Evolutionary conservation across 1,284 basidiomycete genomes (phyloP).

Genomic region (Trichosporon ovoides): DNA sequence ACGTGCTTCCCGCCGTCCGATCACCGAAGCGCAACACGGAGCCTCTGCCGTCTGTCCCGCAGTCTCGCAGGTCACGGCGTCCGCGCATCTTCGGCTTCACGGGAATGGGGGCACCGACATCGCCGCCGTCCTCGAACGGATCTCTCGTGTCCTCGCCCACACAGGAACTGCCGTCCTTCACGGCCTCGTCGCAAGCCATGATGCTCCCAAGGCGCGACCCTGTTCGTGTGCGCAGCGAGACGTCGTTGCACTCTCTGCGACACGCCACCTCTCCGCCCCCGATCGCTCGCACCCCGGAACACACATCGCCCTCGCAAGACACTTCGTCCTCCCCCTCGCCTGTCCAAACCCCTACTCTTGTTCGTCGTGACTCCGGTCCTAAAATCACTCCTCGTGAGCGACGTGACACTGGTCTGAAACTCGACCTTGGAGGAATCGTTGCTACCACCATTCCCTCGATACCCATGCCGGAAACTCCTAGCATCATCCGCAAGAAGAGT

Average conservation of each 20-base stretch:
- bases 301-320: slow-evolving; percentile 11
- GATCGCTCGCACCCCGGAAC: background rate
- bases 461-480: slow-evolving; percentile 14
- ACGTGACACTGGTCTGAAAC: slow-evolving; percentile 46
- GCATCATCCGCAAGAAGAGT: slow-evolving; percentile 72
- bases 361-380: slow-evolving; percentile 8
- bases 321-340: slow-evolving; percentile 11
- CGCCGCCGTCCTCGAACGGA: slow-evolving; percentile 21
- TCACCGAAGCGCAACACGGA: slow-evolving; percentile 33
- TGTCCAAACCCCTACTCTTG: slow-evolving; percentile 3
- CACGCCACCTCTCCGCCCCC: slow-evolving; percentile 15
- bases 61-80: slow-evolving; percentile 32
- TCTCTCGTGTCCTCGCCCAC: slow-evolving; percentile 23
- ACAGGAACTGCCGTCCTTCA: background rate
- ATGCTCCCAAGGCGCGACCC: slow-evolving; percentile 28
- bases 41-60: slow-evolving; percentile 28
- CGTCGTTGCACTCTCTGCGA: slow-evolving; percentile 25
- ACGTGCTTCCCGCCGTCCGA: slow-evolving; percentile 43
- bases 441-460: background rate
- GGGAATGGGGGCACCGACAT: slow-evolving; percentile 29
- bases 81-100: slow-evolving; percentile 48
- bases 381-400: slow-evolving; percentile 13
- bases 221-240: slow-evolving; percentile 31
- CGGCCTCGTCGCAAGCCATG: slow-evolving; percentile 8
- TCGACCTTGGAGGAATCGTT: slow-evolving; percentile 43